A percentile compares a stretch with the other conserved stretches of the same genome.
Conservation (phyloP, 2,329 filamentous ascomycete species). For the Apiospora koreana region DNA sequence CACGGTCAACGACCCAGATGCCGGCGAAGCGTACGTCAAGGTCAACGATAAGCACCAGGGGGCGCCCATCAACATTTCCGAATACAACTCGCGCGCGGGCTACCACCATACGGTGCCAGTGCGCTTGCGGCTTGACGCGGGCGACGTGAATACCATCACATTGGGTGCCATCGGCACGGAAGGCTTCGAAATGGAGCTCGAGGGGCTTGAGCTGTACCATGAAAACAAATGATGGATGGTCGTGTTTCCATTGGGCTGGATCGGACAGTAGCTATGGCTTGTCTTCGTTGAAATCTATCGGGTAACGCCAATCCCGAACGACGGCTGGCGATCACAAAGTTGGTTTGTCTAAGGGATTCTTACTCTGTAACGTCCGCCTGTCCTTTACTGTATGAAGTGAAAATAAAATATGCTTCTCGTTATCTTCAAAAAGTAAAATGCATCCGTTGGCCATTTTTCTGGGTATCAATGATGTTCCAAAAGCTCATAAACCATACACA, state of each 20-base stretch:
- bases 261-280: background rate
- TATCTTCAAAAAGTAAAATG: background rate
- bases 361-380: too few relatives aligned
- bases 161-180: constrained; percentile 33
- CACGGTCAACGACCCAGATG: constrained; percentile 30
- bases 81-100: constrained; percentile 38
- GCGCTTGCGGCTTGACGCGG: constrained; percentile 30
- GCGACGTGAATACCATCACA: constrained; percentile 35
- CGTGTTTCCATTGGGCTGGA: background rate
- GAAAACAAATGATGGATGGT: background rate
- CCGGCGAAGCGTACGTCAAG: constrained; percentile 35
- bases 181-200: constrained; percentile 5
- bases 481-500: background rate
- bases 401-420: background rate
- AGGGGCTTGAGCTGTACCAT: background rate
- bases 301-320: background rate
- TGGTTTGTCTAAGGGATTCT: background rate
- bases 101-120: constrained; percentile 36
- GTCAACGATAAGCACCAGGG: constrained; percentile 29
- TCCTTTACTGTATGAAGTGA: background rate
- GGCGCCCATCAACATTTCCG: constrained; percentile 35
- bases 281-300: background rate
- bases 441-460: background rate
- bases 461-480: background rate
- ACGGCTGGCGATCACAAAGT: background rate